A percentile compares a stretch with the other conserved stretches of the same genome.
phyloP scores from a whole-genome alignment of 2,329 filamentous ascomycete species.

The Chaetomium strumarium region DNA sequence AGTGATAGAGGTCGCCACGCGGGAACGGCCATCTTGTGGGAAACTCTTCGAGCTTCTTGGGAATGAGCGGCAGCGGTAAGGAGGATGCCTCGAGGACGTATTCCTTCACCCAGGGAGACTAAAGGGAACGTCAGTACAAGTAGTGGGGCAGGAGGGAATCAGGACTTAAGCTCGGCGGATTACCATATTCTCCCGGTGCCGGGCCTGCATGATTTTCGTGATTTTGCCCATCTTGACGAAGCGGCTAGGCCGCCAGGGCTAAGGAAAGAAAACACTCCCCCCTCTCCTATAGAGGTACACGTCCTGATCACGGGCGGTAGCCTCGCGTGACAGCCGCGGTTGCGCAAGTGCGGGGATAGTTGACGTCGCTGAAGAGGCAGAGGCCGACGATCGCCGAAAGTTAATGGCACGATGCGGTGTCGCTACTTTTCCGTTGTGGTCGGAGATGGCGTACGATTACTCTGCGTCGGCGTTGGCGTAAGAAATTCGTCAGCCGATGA shows the following conservation, averaged over 20 bases:
- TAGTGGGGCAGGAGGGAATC: neutral
- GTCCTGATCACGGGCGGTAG: constrained; percentile 36
- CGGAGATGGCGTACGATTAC: constrained; percentile 1
- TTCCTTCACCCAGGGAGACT: constrained; percentile 83
- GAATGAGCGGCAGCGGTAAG: constrained; percentile 68
- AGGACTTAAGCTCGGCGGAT: constrained; percentile 27
- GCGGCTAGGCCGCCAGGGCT: constrained; percentile 53
- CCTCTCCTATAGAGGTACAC: constrained; percentile 47
- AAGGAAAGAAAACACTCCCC: constrained; percentile 41
- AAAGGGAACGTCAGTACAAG: constrained; percentile 26
- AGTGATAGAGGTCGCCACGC: constrained; percentile 93
- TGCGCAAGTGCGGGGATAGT: constrained; percentile 6
- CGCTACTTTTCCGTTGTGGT: constrained; percentile 1
- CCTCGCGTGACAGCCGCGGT: constrained; percentile 27
- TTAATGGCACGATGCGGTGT: neutral
- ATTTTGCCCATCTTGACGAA: constrained; percentile 61
- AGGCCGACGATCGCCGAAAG: neutral
- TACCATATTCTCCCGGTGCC: constrained; percentile 63
- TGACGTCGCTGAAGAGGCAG: neutral
- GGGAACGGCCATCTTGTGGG: constrained; percentile 92
- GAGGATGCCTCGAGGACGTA: constrained; percentile 69
- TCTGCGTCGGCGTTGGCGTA: constrained; percentile 1
- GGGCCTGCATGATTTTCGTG: constrained; percentile 59
- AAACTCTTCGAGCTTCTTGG: constrained; percentile 70
- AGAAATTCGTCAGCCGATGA: constrained; percentile 8